Evolutionary conservation across 148 eudicot species (phyloP).

Genomic region (Rheum nobile): DNA sequence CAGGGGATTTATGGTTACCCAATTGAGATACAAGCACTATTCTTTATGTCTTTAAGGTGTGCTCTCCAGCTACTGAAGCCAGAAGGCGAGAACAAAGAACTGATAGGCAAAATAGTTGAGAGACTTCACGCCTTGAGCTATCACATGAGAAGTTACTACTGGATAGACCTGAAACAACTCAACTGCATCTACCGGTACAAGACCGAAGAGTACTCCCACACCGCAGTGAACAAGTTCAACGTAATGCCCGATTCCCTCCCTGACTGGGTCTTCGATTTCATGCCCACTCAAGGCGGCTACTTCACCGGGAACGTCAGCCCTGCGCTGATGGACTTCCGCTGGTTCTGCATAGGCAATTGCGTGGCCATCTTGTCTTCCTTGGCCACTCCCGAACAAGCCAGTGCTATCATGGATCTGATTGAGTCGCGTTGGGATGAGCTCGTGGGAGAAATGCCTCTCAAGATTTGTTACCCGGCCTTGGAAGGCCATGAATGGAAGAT

Average conservation of each 20-base stretch:
- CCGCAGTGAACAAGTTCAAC: conserved; percentile 72
- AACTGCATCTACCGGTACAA: conserved; percentile 44
- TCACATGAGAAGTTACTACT: conserved; percentile 51
- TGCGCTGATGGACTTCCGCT: conserved; percentile 73
- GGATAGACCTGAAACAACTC: conserved; percentile 50
- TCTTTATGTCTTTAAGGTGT: conserved; percentile 49
- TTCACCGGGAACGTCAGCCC: conserved; percentile 83
- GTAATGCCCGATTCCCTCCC: conserved; percentile 59
- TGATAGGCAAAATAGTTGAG: conserved; percentile 29
- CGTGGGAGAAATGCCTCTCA: conserved; percentile 87
- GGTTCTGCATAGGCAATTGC: conserved; percentile 88
- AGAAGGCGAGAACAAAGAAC: conserved; percentile 40
- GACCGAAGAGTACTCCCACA: conserved; percentile 55
- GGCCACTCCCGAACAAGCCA: conserved; percentile 78
- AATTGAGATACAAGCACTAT: conserved; percentile 40
- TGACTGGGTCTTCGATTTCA: conserved; percentile 83
- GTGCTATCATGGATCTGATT: conserved; percentile 81
- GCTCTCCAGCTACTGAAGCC: conserved; percentile 39
- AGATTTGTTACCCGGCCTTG: conserved; percentile 73
- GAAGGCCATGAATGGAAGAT: conserved; percentile 84
- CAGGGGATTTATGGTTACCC: conserved; percentile 44
- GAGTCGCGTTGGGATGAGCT: conserved; percentile 80
- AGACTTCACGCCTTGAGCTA: conserved; percentile 49
- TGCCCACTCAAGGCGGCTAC: conserved; percentile 72
- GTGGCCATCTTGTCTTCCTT: conserved; percentile 65